Evolutionary conservation across 495 filamentous ascomycete species (phyloP), one percentile per base, ranked within the genome.

Genomic region (Lindgomyces ingoldianus): DNA sequence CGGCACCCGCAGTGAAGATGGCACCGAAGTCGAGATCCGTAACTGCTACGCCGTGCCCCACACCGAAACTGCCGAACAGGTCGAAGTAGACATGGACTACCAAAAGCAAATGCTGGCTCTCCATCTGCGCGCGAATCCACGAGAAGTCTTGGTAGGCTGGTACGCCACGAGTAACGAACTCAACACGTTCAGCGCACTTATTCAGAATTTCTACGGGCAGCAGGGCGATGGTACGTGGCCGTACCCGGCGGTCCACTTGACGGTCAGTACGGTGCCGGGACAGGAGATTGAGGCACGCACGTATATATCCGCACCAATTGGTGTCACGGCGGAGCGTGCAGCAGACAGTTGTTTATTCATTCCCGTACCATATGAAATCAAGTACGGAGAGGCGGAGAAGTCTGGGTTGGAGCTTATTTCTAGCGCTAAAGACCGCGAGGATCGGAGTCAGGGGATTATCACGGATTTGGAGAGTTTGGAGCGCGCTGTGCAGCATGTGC

Each of bases 71-170:
- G 87, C 92, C 74, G 94, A 98, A 78, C 94, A 98, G 77, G 94
- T 98, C 70, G 94, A 98, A 74, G 95, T 98, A 62, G 94, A 98
- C 77, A 96, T 98, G 85, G 94, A 98, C 77, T 98, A 98, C 75
- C 94, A 98, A 78, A 98, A 98, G 84, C 90, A 93, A 75, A 98
- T 98, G 94, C 85, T 97, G 18, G 87, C 87, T 18, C 81, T 98
- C 65, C 93, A 96, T 74, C 84, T 96, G 67, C 91, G 91, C 81
- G 93, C 92, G 18, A 91, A 92, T 77, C 94, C 95, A 12, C 88
- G 90, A 75, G 94, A 98, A 78, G 86, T 93, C 25, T 84, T 98
- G 19, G 87, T 98, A 29, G 94, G 94, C 70, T 98, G 94, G 94
- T 98, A 98, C 80, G 96, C 95, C 64, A 98, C 95, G 19, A 90